These are phyloP conservation scores for Trichoderma hamatum DNA, from an alignment of 2,329 filamentous ascomycete species.

Conservation along the genomic window DNA sequence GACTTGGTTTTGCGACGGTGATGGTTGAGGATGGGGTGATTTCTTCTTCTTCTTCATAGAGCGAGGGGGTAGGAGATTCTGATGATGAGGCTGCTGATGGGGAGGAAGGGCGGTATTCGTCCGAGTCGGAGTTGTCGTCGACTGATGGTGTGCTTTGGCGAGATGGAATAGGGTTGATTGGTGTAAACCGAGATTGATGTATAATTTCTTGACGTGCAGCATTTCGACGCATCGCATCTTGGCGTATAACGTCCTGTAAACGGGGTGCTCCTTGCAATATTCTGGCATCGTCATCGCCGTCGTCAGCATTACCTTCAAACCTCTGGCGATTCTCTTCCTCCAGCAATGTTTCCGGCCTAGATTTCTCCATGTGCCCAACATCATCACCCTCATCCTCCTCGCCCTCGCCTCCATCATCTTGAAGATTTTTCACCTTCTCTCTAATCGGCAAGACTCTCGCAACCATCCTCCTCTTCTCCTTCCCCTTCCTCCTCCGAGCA, in stretches of 20 bases:
- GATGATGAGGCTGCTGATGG: not conserved
- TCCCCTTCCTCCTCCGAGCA: not conserved
- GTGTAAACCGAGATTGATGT: not conserved
- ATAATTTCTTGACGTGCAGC: not conserved
- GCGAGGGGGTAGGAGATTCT: not conserved
- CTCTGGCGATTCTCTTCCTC: too few relatives aligned
- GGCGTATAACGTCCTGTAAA: not conserved
- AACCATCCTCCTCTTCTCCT: not conserved
- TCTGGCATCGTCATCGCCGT: slow-evolving; percentile 3
- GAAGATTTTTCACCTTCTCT: not conserved
- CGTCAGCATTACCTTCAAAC: not conserved
- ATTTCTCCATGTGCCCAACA: not conserved
- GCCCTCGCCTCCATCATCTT: not conserved
- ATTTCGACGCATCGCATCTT: not conserved
- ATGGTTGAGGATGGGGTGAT: not conserved
- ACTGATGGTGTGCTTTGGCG: not conserved
- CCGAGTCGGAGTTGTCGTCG: not conserved
- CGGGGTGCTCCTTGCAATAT: not conserved
- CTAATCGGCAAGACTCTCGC: not conserved
- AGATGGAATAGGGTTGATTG: not conserved
- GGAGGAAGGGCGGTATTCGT: not conserved
- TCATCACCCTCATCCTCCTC: not conserved
- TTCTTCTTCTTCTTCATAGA: not conserved
- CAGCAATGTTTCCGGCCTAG: not conserved
- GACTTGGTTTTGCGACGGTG: not conserved